phyloP scores from a whole-genome alignment of 202 grass and related monocot genomes.

The Elaeis oleifera region DNA sequence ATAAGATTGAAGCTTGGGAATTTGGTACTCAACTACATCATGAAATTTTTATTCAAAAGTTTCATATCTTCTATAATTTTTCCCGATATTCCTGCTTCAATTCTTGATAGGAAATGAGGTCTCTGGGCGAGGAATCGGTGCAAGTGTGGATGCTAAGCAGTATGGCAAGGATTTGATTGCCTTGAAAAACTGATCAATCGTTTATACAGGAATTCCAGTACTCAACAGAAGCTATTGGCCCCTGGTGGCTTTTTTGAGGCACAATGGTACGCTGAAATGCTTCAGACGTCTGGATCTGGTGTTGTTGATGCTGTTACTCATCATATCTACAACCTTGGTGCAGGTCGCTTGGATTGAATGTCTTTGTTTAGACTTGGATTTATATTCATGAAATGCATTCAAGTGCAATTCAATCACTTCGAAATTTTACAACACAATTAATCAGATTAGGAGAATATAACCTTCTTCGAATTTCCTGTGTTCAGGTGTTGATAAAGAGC shows the following conservation, averaged over 20 bases:
- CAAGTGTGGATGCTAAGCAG: conserved; percentile 33
- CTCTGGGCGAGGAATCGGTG: conserved; percentile 30
- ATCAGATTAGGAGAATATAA: too few species aligned
- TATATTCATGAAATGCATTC: too few species aligned
- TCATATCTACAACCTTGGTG: conserved; percentile 63
- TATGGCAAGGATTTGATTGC: conserved; percentile 36
- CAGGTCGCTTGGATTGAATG: conserved; percentile 20
- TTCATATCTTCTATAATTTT: too few species aligned
- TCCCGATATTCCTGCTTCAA: too few species aligned
- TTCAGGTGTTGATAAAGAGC: conserved; percentile 35
- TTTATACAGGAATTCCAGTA: conserved; percentile 19
- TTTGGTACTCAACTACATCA: conserved; percentile 19
- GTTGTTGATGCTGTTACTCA: conserved; percentile 44
- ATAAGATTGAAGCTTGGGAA: conserved; percentile 53
- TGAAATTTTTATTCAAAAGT: not conserved
- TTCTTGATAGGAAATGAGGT: conserved; percentile 45
- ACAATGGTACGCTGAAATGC: conserved; percentile 50
- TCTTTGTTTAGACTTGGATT: too few species aligned
- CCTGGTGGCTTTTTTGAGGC: conserved; percentile 46
- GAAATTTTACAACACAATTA: too few species aligned
- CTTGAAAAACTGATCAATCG: conserved; percentile 25
- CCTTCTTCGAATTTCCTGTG: not conserved
- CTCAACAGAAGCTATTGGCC: conserved; percentile 29
- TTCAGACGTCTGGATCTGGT: conserved; percentile 30
- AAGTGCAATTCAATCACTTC: too few species aligned